A percentile compares a stretch with the other conserved stretches of the same genome.
Conservation (phyloP, 352 stramenopile genomes). For the Phytophthora pisi region DNA sequence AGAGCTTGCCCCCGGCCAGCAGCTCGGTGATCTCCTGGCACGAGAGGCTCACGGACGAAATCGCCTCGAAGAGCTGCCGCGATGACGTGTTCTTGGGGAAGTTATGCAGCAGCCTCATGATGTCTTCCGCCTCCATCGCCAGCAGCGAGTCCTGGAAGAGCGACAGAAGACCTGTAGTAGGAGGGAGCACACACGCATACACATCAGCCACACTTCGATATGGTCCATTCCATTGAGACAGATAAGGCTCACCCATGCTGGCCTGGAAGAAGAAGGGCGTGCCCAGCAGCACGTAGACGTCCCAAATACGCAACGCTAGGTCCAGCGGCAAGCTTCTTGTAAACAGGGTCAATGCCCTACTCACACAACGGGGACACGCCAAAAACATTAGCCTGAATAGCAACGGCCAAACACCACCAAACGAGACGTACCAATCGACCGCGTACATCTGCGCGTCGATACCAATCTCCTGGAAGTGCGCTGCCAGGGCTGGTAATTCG, state of each 20-base stretch:
- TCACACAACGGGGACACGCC: conserved; percentile 2
- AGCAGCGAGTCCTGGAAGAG: conserved; percentile 78
- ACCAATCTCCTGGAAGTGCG: conserved; percentile 71
- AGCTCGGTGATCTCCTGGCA: conserved; percentile 73
- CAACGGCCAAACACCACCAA: not conserved
- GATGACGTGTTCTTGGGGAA: conserved; percentile 65
- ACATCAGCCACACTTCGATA: conserved; percentile 10
- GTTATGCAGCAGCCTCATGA: conserved; percentile 84
- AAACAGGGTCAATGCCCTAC: conserved; percentile 82
- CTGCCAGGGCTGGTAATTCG: conserved; percentile 65
- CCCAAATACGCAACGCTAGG: conserved; percentile 79
- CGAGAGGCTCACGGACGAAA: conserved; percentile 71
- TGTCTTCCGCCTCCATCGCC: conserved; percentile 72
- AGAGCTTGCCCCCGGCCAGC: conserved; percentile 69
- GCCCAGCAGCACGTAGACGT: conserved; percentile 81
- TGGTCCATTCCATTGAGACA: not conserved
- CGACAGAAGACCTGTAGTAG: conserved; percentile 57
- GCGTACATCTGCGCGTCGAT: conserved; percentile 90
- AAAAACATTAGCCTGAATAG: not conserved
- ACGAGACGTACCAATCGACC: conserved; percentile 73
- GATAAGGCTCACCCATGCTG: conserved; percentile 65
- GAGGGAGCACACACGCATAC: not conserved
- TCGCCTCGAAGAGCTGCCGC: conserved; percentile 66
- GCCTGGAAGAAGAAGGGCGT: conserved; percentile 89
- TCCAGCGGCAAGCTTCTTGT: conserved; percentile 76